Conservation (phyloP, 495 filamentous ascomycete species). For the Jackrogersella minutella region DNA sequence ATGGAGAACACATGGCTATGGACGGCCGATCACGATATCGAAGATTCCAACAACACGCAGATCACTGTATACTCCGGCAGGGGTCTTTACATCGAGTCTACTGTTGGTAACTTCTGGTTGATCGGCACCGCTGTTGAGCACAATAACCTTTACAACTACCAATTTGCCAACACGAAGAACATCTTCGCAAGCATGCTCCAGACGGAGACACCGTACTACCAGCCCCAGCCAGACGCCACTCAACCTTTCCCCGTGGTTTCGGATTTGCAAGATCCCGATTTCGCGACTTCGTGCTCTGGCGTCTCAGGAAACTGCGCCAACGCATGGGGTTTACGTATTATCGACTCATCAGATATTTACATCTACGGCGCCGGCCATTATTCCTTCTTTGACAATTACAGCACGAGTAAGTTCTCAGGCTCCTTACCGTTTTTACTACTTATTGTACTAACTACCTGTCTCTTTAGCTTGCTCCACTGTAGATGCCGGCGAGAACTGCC, state of each 20-base stretch:
- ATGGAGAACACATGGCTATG: constrained; percentile 94
- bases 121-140: constrained; percentile 82
- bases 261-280: constrained; percentile 67
- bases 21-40: constrained; percentile 93
- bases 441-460: not conserved
- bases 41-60: constrained; percentile 67
- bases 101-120: constrained; percentile 63
- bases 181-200: constrained; percentile 81
- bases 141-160: constrained; percentile 82
- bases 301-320: constrained; percentile 61
- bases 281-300: constrained; percentile 54
- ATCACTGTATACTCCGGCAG: constrained; percentile 77
- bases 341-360: constrained; percentile 64
- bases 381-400: constrained; percentile 74
- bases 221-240: constrained; percentile 68
- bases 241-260: constrained; percentile 61
- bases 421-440: not conserved
- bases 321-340: constrained; percentile 71
- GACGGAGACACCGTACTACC: constrained; percentile 81
- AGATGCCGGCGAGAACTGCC: constrained; percentile 59
- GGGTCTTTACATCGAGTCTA: constrained; percentile 66
- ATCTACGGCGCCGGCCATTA: constrained; percentile 79
- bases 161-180: constrained; percentile 72
- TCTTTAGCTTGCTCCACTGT: constrained; percentile 51
- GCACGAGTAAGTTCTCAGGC: constrained; percentile 38